Conservation (phyloP, 164 flowering plant genomes). For the Paratinospora sagittata region DNA sequence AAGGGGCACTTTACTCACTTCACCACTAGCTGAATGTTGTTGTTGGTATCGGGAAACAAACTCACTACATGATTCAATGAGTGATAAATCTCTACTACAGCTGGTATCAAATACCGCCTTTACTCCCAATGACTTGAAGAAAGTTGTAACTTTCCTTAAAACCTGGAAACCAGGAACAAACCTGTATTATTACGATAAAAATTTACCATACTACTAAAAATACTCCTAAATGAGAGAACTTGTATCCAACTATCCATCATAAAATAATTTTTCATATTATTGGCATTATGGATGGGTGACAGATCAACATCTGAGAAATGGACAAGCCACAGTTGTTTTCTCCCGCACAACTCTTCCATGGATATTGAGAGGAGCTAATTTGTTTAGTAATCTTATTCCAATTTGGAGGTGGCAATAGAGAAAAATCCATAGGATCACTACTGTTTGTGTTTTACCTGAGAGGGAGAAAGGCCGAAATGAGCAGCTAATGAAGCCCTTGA, state of each 20-base stretch:
- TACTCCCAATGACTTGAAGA: slow-evolving; percentile 90
- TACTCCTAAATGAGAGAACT: neutral
- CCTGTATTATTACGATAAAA: neutral
- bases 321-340: no score
- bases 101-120: slow-evolving; percentile 89
- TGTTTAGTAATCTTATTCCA: neutral
- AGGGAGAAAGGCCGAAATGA: slow-evolving; percentile 71
- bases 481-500: slow-evolving; percentile 90
- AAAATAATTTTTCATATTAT: neutral
- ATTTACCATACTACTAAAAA: neutral
- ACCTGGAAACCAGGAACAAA: slow-evolving; percentile 40
- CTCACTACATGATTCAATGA: slow-evolving; percentile 84
- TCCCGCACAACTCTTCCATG: no score
- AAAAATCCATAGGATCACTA: neutral
- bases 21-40: slow-evolving; percentile 31
- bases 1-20: slow-evolving; percentile 29
- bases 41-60: slow-evolving; percentile 61
- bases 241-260: neutral
- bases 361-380: no score
- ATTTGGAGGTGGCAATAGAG: neutral
- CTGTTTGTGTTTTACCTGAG: slow-evolving; percentile 43
- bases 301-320: no score
- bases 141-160: slow-evolving; percentile 67
- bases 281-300: neutral
- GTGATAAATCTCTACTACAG: slow-evolving; percentile 80